These are phyloP conservation scores for Neonectria hederae DNA, from an alignment of 2,329 filamentous ascomycete species.

Conservation along the genomic window DNA sequence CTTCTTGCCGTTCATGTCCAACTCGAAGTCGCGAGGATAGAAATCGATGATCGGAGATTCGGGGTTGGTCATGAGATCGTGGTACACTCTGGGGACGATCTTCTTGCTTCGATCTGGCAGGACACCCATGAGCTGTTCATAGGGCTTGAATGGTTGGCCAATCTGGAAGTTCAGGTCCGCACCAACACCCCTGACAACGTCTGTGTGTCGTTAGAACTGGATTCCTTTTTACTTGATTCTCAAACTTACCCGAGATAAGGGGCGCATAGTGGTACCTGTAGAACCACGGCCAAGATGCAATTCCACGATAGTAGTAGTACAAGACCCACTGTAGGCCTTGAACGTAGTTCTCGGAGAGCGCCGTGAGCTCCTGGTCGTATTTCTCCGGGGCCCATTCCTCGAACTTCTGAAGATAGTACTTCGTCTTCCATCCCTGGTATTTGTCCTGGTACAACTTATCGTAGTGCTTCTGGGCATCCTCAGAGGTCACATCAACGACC, in stretches of 20 bases:
- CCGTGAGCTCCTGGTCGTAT: constrained; percentile 77
- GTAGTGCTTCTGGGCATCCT: constrained; percentile 81
- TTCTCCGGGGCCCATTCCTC: constrained; percentile 83
- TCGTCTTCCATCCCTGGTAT: constrained; percentile 92
- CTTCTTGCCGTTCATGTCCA: constrained; percentile 99
- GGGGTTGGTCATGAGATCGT: constrained; percentile 89
- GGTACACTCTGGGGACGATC: constrained; percentile 89
- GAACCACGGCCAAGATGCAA: constrained; percentile 99
- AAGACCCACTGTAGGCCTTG: constrained; percentile 98
- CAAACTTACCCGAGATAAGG: constrained; percentile 80
- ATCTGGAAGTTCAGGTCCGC: constrained; percentile 93
- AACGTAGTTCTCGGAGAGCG: constrained; percentile 94
- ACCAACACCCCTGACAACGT: constrained; percentile 86
- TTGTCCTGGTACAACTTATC: constrained; percentile 89
- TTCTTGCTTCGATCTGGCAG: constrained; percentile 96
- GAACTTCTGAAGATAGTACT: constrained; percentile 92
- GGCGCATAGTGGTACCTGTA: constrained; percentile 97
- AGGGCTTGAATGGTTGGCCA: constrained; percentile 93
- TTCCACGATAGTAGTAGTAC: constrained; percentile 97
- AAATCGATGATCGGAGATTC: constrained; percentile 97
- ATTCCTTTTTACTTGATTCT: constrained; percentile 55
- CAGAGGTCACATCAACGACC: constrained; percentile 80
- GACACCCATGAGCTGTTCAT: constrained; percentile 98
- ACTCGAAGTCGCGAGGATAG: constrained; percentile 94
- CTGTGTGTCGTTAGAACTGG: constrained; percentile 54